Evolutionary conservation across 768 basidiomycete genomes (phyloP), one percentile per base, ranked within the genome.

Genomic region (Cyathus striatus): DNA sequence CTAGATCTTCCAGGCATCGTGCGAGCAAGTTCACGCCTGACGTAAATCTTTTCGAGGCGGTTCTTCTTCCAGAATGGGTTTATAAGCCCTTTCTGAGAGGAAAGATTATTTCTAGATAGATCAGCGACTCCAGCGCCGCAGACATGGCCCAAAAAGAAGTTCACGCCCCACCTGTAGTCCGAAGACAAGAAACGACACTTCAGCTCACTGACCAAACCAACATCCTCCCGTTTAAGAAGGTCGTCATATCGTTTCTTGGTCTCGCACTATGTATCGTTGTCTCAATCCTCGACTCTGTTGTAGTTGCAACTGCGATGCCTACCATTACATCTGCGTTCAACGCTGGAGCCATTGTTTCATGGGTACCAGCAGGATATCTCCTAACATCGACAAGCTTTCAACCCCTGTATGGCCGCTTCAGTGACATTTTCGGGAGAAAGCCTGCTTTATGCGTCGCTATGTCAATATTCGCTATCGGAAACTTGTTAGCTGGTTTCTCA

Each of bases 331-430:
- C 71, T 17, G 71, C 74, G 3, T 88, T 88, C 60, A 68, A 80
- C 41, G 79, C 84, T 0, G 78, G 82, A 3, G 70, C 78, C 3
- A 69, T 81, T 20, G 64, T 70, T 20, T 81, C 79, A 4, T 88
- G 83, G 85, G 83, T 88, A 2, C 85, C 83, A 0, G 83, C 83
- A 0, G 75, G 77, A 0, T 87, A 86, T 52, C 70, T 89, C 24
- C 64, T 86, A 38, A 85, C 83, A 0, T 79, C 78, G 0, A 81
- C 79, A 1, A 73, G 75, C 16, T 81, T 82, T 50, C 83, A 82
- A 60, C 74, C 75, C 2, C 51, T 78, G 1, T 75, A 81, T 51
- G 81, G 80, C 41, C 70, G 79, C 6, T 78, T 81, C 53, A 79
- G 76, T 42, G 80, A 83, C 43, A 82, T 82, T 6, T 83, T 83